Percentiles rank a stretch among this genome's conserved stretches.
Conservation (phyloP, 2,329 filamentous ascomycete species). For the Pseudocercospora fuligena region DNA sequence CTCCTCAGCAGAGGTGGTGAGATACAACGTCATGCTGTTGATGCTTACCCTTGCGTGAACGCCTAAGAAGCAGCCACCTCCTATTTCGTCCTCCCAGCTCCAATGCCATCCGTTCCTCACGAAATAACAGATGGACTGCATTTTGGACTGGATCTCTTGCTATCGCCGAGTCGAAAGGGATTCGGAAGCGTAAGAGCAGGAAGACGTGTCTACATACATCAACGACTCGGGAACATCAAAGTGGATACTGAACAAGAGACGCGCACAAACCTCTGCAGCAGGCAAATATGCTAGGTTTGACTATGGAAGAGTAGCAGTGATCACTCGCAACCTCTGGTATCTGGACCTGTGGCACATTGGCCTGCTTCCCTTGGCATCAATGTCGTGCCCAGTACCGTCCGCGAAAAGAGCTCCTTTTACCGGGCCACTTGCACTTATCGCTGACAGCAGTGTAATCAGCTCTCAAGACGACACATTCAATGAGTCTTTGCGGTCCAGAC, state of each 20-base stretch:
- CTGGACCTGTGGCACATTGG: neutral
- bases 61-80: neutral
- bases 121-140: neutral
- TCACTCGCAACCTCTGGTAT: neutral
- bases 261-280: neutral
- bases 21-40: neutral
- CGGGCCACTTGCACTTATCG: neutral
- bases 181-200: neutral
- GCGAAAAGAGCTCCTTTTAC: neutral
- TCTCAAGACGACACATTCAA: no score
- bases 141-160: neutral
- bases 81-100: neutral
- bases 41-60: neutral
- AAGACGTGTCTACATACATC: neutral
- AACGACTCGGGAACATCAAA: no score
- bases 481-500: no score
- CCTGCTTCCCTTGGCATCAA: neutral
- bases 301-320: neutral
- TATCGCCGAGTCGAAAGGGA: neutral
- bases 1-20: conserved; percentile 6
- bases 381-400: neutral
- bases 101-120: neutral
- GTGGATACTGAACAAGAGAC: neutral
- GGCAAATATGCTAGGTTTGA: neutral
- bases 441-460: neutral